Conservation (phyloP, 257 asterid genomes). For the Solanum pennellii region DNA sequence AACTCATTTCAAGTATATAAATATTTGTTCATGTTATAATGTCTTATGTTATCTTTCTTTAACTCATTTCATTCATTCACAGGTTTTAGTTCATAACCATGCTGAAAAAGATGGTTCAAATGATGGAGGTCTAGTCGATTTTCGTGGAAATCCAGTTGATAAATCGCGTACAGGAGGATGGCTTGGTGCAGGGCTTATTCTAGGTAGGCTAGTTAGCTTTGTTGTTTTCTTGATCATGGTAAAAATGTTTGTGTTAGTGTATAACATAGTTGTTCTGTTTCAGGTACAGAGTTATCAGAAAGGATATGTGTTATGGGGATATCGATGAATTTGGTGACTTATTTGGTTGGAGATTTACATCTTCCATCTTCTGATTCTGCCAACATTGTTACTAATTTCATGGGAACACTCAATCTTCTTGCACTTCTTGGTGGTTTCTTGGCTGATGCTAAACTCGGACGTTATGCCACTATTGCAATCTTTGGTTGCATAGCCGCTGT, state of each 20-base stretch:
- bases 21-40: not conserved
- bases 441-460: constrained; percentile 88
- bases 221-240: not conserved
- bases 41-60: not conserved
- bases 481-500: constrained; percentile 57
- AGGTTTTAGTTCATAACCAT: constrained; percentile 41
- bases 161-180: constrained; percentile 77
- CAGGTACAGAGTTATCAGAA: constrained; percentile 81
- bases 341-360: constrained; percentile 62
- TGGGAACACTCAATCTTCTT: constrained; percentile 82
- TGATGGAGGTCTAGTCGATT: constrained; percentile 43
- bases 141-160: constrained; percentile 68
- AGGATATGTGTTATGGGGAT: constrained; percentile 86
- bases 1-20: not conserved
- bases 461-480: constrained; percentile 60
- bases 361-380: constrained; percentile 70
- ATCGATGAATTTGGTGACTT: constrained; percentile 79
- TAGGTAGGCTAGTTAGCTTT: constrained; percentile 26
- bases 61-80: not conserved
- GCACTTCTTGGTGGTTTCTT: constrained; percentile 80
- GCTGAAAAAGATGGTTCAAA: constrained; percentile 19
- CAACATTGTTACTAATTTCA: constrained; percentile 66
- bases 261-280: not conserved
- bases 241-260: not conserved
- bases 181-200: constrained; percentile 79